Base-by-base conservation (phyloP, 2,329 filamentous ascomycete species). In the Chlorencoelia australis region DNA sequence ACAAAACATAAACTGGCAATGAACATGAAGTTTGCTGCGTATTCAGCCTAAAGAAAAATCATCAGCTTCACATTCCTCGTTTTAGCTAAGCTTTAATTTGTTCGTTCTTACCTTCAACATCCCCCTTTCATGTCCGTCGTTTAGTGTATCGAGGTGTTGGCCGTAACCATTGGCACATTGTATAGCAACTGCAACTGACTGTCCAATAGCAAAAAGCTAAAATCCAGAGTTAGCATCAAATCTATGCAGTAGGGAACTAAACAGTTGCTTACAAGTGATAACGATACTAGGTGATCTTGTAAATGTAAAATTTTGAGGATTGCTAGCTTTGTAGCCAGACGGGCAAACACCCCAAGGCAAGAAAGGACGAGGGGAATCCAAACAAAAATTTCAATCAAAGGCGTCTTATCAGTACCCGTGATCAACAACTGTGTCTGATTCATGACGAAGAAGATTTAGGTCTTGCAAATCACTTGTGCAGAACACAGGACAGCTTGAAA, bases 101-200 rank as follows among this genome's bases (percentile, higher is more conserved):
- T n/a, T n/a, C n/a, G n/a, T 4, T 11, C 33, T 25, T 5, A 40
- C 37, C 29, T 36, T 40, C n/a, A 30, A 11, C 8, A 40, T 27
- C 2, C 20, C 14, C 9, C 24, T 10, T 8, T 15, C 9, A 18
- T 30, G 25, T 4, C 7, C 16, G 7, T 30, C 13, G 10, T 16
- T 40, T 8, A 30, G 3, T 10, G 27, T 36, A 6, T 10, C 14
- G 11, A 30, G 2, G 4, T 25, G 11, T 14, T 40, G 33, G 10
- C 37, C 37, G 26, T 35, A 30, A 4, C 33, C 37, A 25, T 36
- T 35, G n/a, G 16, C 25, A 36, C 32, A 35, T 22, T 35, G 20
- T n/a, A 40, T 35, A 14, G 20, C 32, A 30, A 30, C 27, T 3
- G 37, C 26, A 7, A 19, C 21, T 5, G 37, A 36, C 15, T 40